Evolutionary conservation across 2,329 filamentous ascomycete genomes (phyloP).

Genomic region (Arthrobotrys megalospora): DNA sequence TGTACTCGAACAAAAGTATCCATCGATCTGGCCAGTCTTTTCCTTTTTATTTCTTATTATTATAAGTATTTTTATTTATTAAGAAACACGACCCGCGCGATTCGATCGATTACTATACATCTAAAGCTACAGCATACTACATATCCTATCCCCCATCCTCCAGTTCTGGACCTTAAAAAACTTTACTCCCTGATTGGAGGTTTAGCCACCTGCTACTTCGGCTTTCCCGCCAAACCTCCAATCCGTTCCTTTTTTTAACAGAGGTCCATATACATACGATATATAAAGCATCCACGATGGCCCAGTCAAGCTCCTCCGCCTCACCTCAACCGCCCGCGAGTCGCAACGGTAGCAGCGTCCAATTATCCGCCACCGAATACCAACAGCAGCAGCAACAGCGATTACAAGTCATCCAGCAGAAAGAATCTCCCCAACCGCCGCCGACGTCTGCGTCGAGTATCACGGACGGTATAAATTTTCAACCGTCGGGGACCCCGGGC

Average conservation of each 20-base stretch:
- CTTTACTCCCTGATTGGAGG: background rate
- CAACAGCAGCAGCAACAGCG: constrained; percentile 47
- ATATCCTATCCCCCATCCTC: too few species aligned
- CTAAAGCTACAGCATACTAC: background rate
- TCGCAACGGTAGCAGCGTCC: constrained; percentile 50
- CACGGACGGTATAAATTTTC: constrained; percentile 34
- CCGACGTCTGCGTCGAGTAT: constrained; percentile 1
- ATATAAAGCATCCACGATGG: constrained; percentile 17
- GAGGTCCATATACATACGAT: too few species aligned
- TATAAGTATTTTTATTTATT: background rate
- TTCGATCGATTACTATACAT: too few species aligned
- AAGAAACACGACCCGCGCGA: too few species aligned
- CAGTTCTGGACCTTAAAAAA: too few species aligned
- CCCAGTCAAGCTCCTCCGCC: constrained; percentile 32
- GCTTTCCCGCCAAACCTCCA: background rate
- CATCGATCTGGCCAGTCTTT: background rate
- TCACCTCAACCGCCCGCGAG: constrained; percentile 39
- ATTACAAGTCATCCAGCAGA: constrained; percentile 24
- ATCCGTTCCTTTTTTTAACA: background rate
- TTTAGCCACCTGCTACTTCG: background rate
- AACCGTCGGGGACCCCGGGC: constrained; percentile 1
- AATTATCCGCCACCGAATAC: constrained; percentile 58
- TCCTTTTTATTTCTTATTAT: constrained; percentile 1
- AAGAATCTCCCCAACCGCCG: constrained; percentile 24
- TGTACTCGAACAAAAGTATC: too few species aligned